Conservation (phyloP, 257 asterid genomes). For the Parsonsia alboflavescens region DNA sequence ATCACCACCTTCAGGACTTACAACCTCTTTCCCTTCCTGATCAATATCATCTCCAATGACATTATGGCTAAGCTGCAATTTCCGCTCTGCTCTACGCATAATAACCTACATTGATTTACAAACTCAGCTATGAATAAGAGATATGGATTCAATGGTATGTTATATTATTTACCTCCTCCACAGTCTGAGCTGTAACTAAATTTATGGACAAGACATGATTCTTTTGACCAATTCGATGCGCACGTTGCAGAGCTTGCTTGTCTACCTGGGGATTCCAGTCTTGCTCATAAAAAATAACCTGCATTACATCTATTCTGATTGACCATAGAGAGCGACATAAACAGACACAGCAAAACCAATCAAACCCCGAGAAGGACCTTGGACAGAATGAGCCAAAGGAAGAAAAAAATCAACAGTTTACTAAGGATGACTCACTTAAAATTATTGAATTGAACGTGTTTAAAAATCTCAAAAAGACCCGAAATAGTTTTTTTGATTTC, state of each 20-base stretch:
- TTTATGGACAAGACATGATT: conserved; percentile 77
- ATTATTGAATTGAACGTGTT: neutral
- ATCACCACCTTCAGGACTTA: conserved; percentile 62
- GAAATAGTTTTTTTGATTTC: neutral
- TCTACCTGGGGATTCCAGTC: conserved; percentile 99
- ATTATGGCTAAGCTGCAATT: conserved; percentile 76
- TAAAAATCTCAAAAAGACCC: neutral
- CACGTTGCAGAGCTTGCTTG: conserved; percentile 97
- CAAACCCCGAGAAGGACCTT: neutral
- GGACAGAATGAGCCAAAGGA: neutral
- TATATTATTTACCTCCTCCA: conserved; percentile 69
- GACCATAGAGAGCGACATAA: neutral
- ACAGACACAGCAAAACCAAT: neutral
- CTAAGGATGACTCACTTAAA: neutral
- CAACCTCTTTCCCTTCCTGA: conserved; percentile 44
- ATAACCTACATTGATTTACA: conserved; percentile 51
- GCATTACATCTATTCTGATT: conserved; percentile 4
- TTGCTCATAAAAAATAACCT: conserved; percentile 96
- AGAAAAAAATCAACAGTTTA: neutral
- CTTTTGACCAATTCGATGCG: conserved; percentile 91
- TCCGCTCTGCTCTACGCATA: conserved; percentile 81
- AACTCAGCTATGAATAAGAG: conserved; percentile 24
- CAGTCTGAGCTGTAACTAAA: conserved; percentile 65
- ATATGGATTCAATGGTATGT: conserved; percentile 4
- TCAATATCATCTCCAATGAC: conserved; percentile 71